Evolutionary conservation across 208 protist species (phyloP).

Genomic region (Wallacemonas rigidus): DNA sequence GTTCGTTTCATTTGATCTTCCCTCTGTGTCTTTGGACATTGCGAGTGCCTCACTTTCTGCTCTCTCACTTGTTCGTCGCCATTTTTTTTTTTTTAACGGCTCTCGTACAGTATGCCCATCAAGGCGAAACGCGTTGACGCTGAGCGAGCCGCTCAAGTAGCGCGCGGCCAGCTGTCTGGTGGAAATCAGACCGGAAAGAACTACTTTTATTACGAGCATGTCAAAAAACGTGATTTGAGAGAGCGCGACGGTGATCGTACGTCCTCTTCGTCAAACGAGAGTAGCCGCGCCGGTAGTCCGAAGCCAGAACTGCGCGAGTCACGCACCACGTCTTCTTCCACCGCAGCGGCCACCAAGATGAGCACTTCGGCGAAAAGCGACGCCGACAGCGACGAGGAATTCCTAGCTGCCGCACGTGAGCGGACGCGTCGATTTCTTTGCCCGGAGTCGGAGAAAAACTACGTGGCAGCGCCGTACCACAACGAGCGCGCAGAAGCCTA

Average conservation of each 20-base stretch:
- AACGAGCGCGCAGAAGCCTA: constrained; percentile 28
- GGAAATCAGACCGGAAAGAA: constrained; percentile 17
- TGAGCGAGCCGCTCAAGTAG: constrained; percentile 45
- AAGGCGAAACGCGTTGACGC: constrained; percentile 78
- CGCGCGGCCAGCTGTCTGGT: constrained; percentile 44
- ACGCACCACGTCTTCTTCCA: neutral
- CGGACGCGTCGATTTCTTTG: constrained; percentile 51
- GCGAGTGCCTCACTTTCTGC: too few species aligned
- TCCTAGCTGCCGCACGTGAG: constrained; percentile 37
- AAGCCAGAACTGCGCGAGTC: neutral
- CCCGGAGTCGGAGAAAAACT: constrained; percentile 24
- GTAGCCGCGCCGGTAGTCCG: constrained; percentile 3
- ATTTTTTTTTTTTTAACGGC: too few species aligned
- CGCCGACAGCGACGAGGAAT: constrained; percentile 49
- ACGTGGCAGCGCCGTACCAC: constrained; percentile 18
- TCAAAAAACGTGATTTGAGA: constrained; percentile 16
- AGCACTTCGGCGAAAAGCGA: constrained; percentile 5
- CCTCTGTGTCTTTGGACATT: too few species aligned
- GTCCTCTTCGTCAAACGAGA: constrained; percentile 27
- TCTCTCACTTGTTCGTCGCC: neutral
- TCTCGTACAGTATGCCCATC: constrained; percentile 50
- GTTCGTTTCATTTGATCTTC: too few species aligned
- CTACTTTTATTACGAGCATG: constrained; percentile 47
- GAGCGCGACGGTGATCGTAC: constrained; percentile 16
- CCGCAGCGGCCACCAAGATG: neutral